A percentile compares a stretch with the other conserved stretches of the same genome.
phyloP scores from a whole-genome alignment of 192 early-diverging fungal genomes.

The Rhizophagus clarus region DNA sequence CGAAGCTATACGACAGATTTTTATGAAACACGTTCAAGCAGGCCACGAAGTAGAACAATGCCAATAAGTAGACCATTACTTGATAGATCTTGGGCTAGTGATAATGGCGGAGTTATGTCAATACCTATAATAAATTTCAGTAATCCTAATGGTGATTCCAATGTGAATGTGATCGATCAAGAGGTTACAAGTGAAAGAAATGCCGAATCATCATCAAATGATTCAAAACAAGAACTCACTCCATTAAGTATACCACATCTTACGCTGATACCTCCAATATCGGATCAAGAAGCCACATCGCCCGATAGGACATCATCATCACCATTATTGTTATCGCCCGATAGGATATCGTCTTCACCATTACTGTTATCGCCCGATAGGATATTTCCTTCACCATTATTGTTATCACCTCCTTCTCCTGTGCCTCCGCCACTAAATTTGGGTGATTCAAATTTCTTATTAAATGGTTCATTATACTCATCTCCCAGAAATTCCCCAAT shows the following conservation, averaged over 20 bases:
- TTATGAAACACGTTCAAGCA: background rate
- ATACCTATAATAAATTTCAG: background rate
- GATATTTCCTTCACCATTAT: background rate
- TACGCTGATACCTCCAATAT: conserved; percentile 6
- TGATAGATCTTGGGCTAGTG: background rate
- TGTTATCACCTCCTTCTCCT: background rate
- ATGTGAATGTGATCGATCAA: background rate
- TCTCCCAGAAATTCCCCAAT: background rate
- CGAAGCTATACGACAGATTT: conserved; percentile 15
- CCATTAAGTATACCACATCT: background rate
- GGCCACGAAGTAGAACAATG: conserved; percentile 8
- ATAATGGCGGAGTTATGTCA: background rate
- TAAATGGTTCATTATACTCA: background rate
- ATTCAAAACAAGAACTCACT: background rate
- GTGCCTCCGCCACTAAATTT: background rate
- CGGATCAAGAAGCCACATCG: background rate
- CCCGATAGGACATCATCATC: background rate
- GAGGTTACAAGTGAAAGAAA: too few species aligned
- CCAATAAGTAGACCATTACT: background rate
- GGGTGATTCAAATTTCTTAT: background rate
- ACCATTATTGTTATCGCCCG: too few species aligned
- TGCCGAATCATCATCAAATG: background rate
- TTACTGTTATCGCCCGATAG: background rate
- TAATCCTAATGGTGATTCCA: background rate
- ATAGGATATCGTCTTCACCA: too few species aligned